Percentiles rank a stretch among this genome's conserved stretches.
These are phyloP conservation scores for Pseudogymnoascus sp. DNA, from an alignment of 2,329 filamentous ascomycete species.

Conservation along the genomic window DNA sequence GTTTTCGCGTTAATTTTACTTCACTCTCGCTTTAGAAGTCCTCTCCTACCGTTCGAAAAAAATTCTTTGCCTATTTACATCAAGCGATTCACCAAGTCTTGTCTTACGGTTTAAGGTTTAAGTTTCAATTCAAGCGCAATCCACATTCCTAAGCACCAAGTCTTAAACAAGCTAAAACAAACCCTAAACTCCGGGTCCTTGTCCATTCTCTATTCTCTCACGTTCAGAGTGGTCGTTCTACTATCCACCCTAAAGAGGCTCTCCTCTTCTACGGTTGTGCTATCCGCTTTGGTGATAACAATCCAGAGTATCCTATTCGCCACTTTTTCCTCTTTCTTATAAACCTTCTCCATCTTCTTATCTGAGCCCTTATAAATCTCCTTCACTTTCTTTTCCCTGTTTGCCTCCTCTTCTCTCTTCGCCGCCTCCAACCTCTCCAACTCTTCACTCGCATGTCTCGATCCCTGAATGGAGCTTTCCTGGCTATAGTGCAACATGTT, in stretches of 20 bases:
- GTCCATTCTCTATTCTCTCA: background rate
- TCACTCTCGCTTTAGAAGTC: too few species aligned
- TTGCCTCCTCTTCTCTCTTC: slow-evolving; percentile 13
- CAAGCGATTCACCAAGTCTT: too few species aligned
- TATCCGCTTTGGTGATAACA: slow-evolving; percentile 18
- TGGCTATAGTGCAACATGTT: slow-evolving; percentile 9
- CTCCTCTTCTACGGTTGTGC: slow-evolving; percentile 3
- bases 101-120: background rate
- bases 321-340: slow-evolving; percentile 20
- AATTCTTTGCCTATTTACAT: too few species aligned
- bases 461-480: slow-evolving; percentile 1
- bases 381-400: slow-evolving; percentile 18
- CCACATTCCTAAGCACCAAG: background rate
- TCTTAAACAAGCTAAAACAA: slow-evolving; percentile 13
- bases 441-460: slow-evolving; percentile 14
- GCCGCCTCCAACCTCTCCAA: slow-evolving; percentile 10
- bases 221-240: background rate
- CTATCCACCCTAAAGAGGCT: slow-evolving; percentile 4
- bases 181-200: background rate
- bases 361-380: slow-evolving; percentile 22
- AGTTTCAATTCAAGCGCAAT: background rate
- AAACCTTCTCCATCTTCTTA: slow-evolving; percentile 19
- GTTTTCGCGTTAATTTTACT: too few species aligned
- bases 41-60: too few species aligned
- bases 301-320: slow-evolving; percentile 23